These are phyloP conservation scores for Bolboschoenus planiculmis DNA, from an alignment of 176 grass and related monocot species.

Conservation along the genomic window DNA sequence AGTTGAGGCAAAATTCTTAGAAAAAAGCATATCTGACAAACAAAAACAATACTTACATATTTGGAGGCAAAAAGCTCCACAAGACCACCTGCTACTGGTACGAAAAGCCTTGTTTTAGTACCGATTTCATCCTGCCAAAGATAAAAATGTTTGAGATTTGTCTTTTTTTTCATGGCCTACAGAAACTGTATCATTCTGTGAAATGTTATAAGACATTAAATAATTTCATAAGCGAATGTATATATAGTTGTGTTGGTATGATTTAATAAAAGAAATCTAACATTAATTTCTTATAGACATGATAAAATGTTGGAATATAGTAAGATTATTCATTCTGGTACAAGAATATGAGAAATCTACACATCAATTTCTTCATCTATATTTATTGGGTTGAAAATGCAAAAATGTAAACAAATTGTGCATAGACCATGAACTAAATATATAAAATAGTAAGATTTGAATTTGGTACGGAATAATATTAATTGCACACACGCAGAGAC, in stretches of 20 bases:
- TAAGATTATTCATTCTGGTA: not conserved
- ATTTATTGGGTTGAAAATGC: not conserved
- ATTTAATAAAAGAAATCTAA: not conserved
- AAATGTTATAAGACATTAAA: not conserved
- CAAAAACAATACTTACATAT: conserved; percentile 37
- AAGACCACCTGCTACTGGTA: conserved; percentile 65
- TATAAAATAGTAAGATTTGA: not conserved
- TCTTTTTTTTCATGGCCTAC: not conserved
- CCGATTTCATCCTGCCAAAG: conserved; percentile 27
- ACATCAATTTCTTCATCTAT: too few relatives aligned
- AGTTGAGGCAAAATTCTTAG: not conserved
- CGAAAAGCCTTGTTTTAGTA: conserved; percentile 48
- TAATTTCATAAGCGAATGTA: not conserved
- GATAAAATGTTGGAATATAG: not conserved
- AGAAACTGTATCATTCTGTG: not conserved
- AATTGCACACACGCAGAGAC: conserved; percentile 14
- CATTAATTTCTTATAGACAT: not conserved
- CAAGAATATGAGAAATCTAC: too few relatives aligned
- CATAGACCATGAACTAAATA: not conserved
- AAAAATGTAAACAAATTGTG: not conserved
- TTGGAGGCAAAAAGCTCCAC: conserved; percentile 64
- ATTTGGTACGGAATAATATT: not conserved
- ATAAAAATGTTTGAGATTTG: not conserved
- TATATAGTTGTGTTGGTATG: too few relatives aligned
- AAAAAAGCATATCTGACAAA: not conserved